Base-by-base conservation (phyloP, 192 early-diverging fungal genomes). In the Coemansia sp. region DNA sequence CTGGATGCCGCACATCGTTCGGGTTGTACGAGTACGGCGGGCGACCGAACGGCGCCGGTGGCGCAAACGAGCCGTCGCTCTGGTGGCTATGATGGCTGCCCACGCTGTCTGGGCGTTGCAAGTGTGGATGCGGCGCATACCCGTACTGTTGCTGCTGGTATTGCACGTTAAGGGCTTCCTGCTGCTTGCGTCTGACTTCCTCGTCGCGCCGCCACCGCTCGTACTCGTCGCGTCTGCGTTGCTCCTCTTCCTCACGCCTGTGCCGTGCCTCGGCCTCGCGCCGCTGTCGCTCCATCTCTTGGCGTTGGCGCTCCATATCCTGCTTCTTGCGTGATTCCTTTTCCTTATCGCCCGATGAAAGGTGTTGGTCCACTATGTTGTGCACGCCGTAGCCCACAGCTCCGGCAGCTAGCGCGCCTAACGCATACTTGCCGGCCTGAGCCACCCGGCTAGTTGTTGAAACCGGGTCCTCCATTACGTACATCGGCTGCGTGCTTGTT, bases 351-450 rank as follows among this genome's bases (percentile, higher is more conserved):
- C 49, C 51, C 2, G 38, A 20, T 20, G n/a, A 26, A 20, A 52
- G 20, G 14, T 24, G 49, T 43, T 55, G 30, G 41, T 75, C 73
- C 9, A 71, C 44, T n/a, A 69, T 45, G 49, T 68, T 71, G 51
- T 77, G 79, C 35, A 82, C 71, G 34, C 79, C 79, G 43, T 82
- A 82, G 26, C 75, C 79, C 1, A 82, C 63, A 0, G 74, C 79
- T 1, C 74, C 75, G 5, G 72, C 75, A 2, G 79, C 79, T 14
- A 82, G 41, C 6, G 73, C 72, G 30, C 79, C 79, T 16, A 73
- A 58, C 1, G 73, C 72, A 1, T 65, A 18, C 33, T 75, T 75
- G 26, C 78, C 78, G 6, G 69, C 78, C 0, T 61, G 69, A 26
- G 64, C 68, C 44, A 71, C 51, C 36, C 72, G 66, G 58, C 45